Percentiles rank a stretch among this genome's conserved stretches.
Evolutionary conservation across 106 monocot genomes (phyloP).

Genomic region (Dendrobium chrysotoxum): DNA sequence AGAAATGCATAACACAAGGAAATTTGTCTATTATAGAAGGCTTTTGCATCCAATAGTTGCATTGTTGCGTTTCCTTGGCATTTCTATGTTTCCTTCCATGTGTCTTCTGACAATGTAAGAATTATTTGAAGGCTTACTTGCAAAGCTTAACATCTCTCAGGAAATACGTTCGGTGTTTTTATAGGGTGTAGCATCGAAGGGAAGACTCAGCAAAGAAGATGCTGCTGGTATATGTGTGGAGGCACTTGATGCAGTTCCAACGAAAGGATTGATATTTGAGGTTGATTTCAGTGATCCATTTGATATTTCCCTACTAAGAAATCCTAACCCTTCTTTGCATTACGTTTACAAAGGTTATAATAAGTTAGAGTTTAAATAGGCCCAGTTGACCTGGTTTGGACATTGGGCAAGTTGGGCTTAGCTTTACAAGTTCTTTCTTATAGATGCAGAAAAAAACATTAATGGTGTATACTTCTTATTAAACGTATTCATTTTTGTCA

Average conservation of each 20-base stretch:
- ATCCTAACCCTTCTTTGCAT: not conserved
- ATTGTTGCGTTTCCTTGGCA: not conserved
- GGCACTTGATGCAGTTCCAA: slow-evolving; percentile 66
- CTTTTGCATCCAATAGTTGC: not conserved
- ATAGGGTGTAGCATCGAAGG: slow-evolving; percentile 68
- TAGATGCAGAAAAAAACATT: not conserved
- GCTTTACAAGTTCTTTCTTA: not conserved
- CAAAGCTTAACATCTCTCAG: too few relatives aligned
- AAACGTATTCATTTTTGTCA: not conserved
- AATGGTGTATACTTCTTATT: not conserved
- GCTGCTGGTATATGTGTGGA: slow-evolving; percentile 79
- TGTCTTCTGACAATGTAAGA: too few relatives aligned
- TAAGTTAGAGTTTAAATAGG: not conserved
- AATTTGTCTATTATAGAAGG: not conserved
- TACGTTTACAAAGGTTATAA: not conserved
- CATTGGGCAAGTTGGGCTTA: not conserved
- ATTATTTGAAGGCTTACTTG: too few relatives aligned
- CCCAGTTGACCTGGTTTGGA: not conserved
- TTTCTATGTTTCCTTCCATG: not conserved
- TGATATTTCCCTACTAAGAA: not conserved
- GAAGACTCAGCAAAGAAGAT: slow-evolving; percentile 87
- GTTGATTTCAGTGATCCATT: slow-evolving; percentile 16
- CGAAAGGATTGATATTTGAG: slow-evolving; percentile 67
- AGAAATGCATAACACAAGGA: not conserved
- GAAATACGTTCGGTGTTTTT: not conserved